Conservation (phyloP, 202 grass and related monocot species). For the Sporobolus alterniflorus region DNA sequence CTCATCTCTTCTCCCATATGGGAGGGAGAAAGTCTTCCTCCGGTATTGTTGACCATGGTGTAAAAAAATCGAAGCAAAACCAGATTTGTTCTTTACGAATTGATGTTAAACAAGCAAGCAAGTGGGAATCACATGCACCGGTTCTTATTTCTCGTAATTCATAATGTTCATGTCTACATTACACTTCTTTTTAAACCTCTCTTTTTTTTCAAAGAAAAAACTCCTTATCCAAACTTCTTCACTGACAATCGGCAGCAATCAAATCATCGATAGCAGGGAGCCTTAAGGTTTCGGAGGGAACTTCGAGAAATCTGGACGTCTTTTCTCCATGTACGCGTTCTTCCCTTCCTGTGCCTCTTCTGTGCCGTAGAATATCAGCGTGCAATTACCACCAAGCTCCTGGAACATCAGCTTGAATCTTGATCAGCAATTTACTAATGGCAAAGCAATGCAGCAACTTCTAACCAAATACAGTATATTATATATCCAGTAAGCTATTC, state of each 20-base stretch:
- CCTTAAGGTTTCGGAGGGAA: conserved; percentile 77
- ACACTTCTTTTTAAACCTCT: neutral
- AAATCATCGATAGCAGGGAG: neutral
- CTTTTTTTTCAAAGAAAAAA: neutral
- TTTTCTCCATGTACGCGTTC: conserved; percentile 74
- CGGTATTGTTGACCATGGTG: neutral
- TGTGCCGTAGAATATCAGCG: conserved; percentile 86
- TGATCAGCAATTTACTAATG: neutral
- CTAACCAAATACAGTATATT: too few species aligned
- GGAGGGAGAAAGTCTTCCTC: neutral
- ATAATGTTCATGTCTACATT: neutral
- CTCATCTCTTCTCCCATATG: neutral
- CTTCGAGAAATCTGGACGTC: conserved; percentile 85
- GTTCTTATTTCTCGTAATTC: neutral
- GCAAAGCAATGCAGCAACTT: neutral
- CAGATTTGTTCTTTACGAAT: neutral
- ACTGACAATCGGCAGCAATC: neutral
- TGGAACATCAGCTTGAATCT: conserved; percentile 23
- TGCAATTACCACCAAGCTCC: conserved; percentile 90
- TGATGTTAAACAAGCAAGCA: neutral
- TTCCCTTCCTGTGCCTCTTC: conserved; percentile 93
- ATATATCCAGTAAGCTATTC: neutral
- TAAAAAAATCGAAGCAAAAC: neutral
- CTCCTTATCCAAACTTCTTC: neutral
- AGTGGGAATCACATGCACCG: neutral